Base-by-base conservation (phyloP, 2,329 filamentous ascomycete species). In the Xylariaceae sp. region DNA sequence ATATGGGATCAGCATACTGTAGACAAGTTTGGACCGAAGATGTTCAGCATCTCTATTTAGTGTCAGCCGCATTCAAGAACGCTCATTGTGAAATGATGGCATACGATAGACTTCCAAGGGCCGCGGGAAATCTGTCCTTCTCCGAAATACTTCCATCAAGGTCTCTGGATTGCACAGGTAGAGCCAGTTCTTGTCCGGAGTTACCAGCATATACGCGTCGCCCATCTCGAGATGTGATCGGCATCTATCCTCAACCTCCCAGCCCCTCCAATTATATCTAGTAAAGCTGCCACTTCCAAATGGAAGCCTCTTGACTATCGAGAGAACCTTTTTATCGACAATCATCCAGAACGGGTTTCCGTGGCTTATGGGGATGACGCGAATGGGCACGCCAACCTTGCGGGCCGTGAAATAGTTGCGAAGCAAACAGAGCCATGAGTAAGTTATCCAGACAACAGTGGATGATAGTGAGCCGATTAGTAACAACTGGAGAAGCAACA, bases 281-380 rank as follows among this genome's bases (percentile, higher is more conserved):
- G 63, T 63, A 40, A 65, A 63, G 54, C 54, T 71, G 53, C 64
- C 69, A 10, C 70, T 58, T 2, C 68, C 63, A 5, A 64, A 67
- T 2, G 65, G 64, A 1, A 70, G 45, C 2, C 50, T 57, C 7
- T 60, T 48, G n/a, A 72, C 12, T 7, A 66, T 7, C 2, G 52
- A 32, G 0, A 68, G 37, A 1, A 71, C 59, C 16, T 60, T 57
- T 16, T 65, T 53, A 45, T 71, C 69, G 0, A 70, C 18, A 0
- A 73, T 50, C 1, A 57, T 32, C 71, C 72, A 74, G 16, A 73
- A 56, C 1, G 67, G 65, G 20, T 74, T 73, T 19, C 63, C 49
- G 7, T 64, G 70, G 50, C 62, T 65, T 51, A 74, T 66, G 16
- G 67, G 70, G 7, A 73, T 67, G 41, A 73, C 23, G 12, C 69